Conservation (phyloP, 2,329 filamentous ascomycete species). For the Diplocarpon mali region DNA sequence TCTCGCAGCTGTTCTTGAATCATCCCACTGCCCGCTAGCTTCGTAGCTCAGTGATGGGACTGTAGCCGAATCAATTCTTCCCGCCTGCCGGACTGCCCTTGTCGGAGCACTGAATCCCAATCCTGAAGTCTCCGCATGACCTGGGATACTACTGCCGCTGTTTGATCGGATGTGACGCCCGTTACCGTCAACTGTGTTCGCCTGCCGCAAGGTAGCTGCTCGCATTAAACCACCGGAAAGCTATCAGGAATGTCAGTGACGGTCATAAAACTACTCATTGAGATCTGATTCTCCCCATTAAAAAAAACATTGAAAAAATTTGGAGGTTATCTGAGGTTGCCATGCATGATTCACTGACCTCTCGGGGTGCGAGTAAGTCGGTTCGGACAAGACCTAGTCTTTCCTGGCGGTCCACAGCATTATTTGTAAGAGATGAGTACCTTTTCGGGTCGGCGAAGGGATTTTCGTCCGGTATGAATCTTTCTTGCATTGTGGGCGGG, state of each 20-base stretch:
- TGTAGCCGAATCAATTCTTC: not conserved
- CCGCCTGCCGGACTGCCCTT: not conserved
- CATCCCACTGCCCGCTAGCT: slow-evolving; percentile 2
- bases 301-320: too few relatives aligned
- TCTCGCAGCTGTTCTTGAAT: not conserved
- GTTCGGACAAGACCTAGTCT: slow-evolving; percentile 1
- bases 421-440: not conserved
- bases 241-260: too few relatives aligned
- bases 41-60: not conserved
- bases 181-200: not conserved
- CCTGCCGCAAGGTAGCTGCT: not conserved
- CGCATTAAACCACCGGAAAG: slow-evolving; percentile 1
- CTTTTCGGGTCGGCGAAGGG: slow-evolving; percentile 2
- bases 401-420: slow-evolving; percentile 3
- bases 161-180: not conserved
- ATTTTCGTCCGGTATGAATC: not conserved
- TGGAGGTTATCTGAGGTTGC: too few relatives aligned
- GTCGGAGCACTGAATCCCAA: not conserved
- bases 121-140: too few relatives aligned
- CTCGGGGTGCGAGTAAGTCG: slow-evolving; percentile 1
- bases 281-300: too few relatives aligned
- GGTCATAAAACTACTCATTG: too few relatives aligned
- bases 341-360: not conserved
- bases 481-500: slow-evolving; percentile 1
- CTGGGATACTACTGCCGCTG: not conserved